phyloP scores from a whole-genome alignment of 2,329 filamentous ascomycete genomes.

The Penicillium verrucosum region DNA sequence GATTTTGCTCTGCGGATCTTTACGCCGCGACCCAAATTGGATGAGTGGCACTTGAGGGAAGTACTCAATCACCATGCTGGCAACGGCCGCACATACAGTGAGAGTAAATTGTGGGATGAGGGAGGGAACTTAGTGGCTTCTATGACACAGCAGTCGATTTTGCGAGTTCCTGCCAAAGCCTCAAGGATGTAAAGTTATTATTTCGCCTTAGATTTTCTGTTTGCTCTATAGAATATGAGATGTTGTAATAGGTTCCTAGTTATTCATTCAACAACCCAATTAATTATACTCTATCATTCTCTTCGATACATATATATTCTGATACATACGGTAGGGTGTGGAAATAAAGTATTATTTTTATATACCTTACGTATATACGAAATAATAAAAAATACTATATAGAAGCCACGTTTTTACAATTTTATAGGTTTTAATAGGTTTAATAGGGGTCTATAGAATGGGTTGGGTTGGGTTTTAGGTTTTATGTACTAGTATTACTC shows the following conservation, averaged over 20 bases:
- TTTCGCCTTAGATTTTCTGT: background rate
- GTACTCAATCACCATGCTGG: background rate
- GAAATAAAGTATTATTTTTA: too few species aligned
- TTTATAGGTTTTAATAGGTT: too few species aligned
- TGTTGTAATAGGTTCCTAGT: background rate
- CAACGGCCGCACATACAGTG: constrained; percentile 49
- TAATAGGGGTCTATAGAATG: too few species aligned
- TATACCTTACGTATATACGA: too few species aligned
- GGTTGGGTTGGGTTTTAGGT: too few species aligned
- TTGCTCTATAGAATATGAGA: background rate
- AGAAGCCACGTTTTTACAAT: too few species aligned
- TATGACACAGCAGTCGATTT: constrained; percentile 48
- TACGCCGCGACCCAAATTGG: background rate
- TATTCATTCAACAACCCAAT: too few species aligned
- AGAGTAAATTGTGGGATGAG: constrained; percentile 47
- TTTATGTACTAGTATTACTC: too few species aligned
- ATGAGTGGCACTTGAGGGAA: background rate
- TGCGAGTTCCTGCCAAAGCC: constrained; percentile 3
- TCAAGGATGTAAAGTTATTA: background rate
- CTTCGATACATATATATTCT: too few species aligned
- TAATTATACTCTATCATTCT: too few species aligned
- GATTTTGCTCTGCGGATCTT: background rate
- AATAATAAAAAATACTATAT: too few species aligned
- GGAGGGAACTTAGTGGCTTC: constrained; percentile 45
- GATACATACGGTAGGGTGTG: too few species aligned